phyloP scores from a whole-genome alignment of 1,139 yeast species.

The Taphrina flavorubra region DNA sequence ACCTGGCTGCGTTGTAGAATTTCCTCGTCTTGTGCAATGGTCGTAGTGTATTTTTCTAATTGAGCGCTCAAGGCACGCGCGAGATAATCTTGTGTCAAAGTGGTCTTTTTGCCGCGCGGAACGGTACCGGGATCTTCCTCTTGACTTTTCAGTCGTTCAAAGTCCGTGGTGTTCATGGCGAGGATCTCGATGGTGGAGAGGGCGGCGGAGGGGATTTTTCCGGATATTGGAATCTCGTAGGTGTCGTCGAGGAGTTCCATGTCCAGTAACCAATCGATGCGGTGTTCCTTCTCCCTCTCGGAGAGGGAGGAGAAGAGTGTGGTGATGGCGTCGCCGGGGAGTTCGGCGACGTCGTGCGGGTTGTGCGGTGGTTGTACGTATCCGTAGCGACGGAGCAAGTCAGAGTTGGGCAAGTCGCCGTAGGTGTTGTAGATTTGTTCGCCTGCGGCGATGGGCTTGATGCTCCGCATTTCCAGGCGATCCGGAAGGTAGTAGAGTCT shows the following conservation, averaged over 20 bases:
- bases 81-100: conserved; percentile 42
- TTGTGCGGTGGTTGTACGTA: conserved; percentile 74
- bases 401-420: conserved; percentile 89
- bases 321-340: conserved; percentile 50
- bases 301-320: conserved; percentile 12
- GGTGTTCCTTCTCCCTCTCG: conserved; percentile 39
- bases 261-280: conserved; percentile 46
- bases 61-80: conserved; percentile 41
- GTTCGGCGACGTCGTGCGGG: conserved; percentile 78
- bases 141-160: conserved; percentile 30
- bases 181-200: conserved; percentile 43
- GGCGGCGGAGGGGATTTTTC: conserved; percentile 44
- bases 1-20: conserved; percentile 38
- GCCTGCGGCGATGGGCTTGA: conserved; percentile 64
- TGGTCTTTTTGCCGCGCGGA: conserved; percentile 42
- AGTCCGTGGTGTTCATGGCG: conserved; percentile 39
- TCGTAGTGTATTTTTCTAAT: conserved; percentile 42
- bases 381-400: conserved; percentile 85
- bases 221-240: conserved; percentile 48
- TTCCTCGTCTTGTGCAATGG: conserved; percentile 44
- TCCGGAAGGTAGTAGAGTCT: conserved; percentile 51
- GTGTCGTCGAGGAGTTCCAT: conserved; percentile 50
- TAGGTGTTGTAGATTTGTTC: conserved; percentile 86
- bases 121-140: conserved; percentile 16
- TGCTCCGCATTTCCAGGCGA: conserved; percentile 70